Conservation (phyloP, 2,329 filamentous ascomycete species). For the Xylariaceae sp. region DNA sequence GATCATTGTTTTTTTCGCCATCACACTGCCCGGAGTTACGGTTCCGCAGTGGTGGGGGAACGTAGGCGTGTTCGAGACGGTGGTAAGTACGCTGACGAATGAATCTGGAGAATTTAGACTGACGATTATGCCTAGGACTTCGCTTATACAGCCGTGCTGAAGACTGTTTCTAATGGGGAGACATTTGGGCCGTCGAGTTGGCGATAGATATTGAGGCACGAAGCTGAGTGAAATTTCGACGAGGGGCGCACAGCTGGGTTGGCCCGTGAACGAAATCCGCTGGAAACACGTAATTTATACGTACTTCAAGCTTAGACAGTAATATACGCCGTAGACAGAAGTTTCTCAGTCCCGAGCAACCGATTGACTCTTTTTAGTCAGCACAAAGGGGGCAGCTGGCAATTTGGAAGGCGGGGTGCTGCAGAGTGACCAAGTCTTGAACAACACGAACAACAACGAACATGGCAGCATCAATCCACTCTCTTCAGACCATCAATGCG, state of each 20-base stretch:
- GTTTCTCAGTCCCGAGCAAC: too few species aligned
- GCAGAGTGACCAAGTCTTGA: background rate
- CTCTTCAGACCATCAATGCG: slow-evolving; percentile 30
- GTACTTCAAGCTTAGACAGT: too few species aligned
- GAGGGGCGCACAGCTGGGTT: too few species aligned
- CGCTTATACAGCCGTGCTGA: slow-evolving; percentile 28
- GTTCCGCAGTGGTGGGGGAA: slow-evolving; percentile 46
- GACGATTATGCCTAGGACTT: slow-evolving; percentile 30
- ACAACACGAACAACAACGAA: background rate
- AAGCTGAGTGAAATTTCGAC: too few species aligned
- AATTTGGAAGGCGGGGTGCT: background rate
- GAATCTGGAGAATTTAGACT: slow-evolving; percentile 25
- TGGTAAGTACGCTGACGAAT: slow-evolving; percentile 32
- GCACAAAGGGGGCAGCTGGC: too few species aligned
- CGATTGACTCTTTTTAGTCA: too few species aligned
- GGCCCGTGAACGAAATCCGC: too few species aligned
- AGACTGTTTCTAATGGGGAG: slow-evolving; percentile 29
- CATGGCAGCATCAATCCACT: background rate
- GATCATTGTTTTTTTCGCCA: slow-evolving; percentile 35
- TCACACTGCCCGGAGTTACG: slow-evolving; percentile 34
- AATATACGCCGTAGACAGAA: too few species aligned
- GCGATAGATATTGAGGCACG: slow-evolving; percentile 18
- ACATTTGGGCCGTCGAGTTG: slow-evolving; percentile 37
- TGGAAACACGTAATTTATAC: too few species aligned
- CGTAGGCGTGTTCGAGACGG: slow-evolving; percentile 39